Evolutionary conservation across 2,329 filamentous ascomycete species (phyloP).

Genomic region (Gaeumannomyces sp.): DNA sequence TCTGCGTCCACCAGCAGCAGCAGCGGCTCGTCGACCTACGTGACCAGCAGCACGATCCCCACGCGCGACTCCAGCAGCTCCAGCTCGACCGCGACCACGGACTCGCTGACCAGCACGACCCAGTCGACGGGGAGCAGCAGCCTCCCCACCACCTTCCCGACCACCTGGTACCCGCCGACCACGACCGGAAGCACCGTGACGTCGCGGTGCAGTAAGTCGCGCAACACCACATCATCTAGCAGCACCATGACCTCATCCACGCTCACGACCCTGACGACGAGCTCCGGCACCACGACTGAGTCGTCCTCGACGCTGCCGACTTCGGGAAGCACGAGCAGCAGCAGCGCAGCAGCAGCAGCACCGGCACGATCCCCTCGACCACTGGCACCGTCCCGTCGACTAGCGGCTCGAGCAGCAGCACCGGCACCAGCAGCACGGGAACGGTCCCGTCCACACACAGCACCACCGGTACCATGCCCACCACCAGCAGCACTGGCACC

Average conservation of each 20-base stretch:
- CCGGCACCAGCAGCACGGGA: neutral
- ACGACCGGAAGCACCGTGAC: neutral
- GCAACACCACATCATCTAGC: neutral
- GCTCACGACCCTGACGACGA: neutral
- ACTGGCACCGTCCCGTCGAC: slow-evolving; percentile 1
- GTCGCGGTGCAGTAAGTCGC: neutral
- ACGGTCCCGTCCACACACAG: neutral
- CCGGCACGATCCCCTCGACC: neutral
- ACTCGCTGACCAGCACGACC: neutral
- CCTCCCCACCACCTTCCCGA: neutral
- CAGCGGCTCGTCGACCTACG: slow-evolving; percentile 1
- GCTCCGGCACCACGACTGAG: neutral
- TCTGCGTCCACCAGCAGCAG: neutral
- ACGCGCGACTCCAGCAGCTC: slow-evolving; percentile 1
- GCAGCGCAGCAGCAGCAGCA: neutral
- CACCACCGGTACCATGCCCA: neutral
- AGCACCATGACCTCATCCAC: too few relatives aligned
- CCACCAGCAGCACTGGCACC: neutral
- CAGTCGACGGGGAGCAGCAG: neutral
- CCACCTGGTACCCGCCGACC: neutral
- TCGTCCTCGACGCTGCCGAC: neutral
- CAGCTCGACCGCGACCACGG: neutral
- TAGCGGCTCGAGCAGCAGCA: too few relatives aligned
- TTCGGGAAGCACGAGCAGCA: neutral
- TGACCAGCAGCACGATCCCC: slow-evolving; percentile 2